A percentile compares a stretch with the other conserved stretches of the same genome.
Conservation (phyloP, 345 rosid genomes). For the rapeseed (Brassica napus) region Da-Ae NC_063438.1:13580501-13581000, state of each 20-base stretch:
- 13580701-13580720: neutral
- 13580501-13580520: conserved; percentile 3
- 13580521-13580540: conserved; percentile 25
- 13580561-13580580: neutral
- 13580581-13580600: too few relatives aligned
- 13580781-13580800: conserved; percentile 18
- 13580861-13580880: too few relatives aligned
- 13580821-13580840: conserved; percentile 2
- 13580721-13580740: conserved; percentile 16
- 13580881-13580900: too few relatives aligned
- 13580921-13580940: too few relatives aligned
- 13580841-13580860: neutral
- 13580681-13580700: neutral
- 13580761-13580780: neutral
- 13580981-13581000: too few relatives aligned
- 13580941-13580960: too few relatives aligned
- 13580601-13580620: conserved; percentile 8
- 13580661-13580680: neutral
- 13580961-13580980: too few relatives aligned
- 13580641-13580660: neutral
- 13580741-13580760: conserved; percentile 14
- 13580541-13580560: too few relatives aligned
- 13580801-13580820: conserved; percentile 13
- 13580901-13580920: too few relatives aligned
- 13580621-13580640: neutral